Percentiles rank a stretch among this genome's conserved stretches.
Conservation (phyloP, 2,329 filamentous ascomycete genomes). For the Chaetomiaceae sp. region DNA sequence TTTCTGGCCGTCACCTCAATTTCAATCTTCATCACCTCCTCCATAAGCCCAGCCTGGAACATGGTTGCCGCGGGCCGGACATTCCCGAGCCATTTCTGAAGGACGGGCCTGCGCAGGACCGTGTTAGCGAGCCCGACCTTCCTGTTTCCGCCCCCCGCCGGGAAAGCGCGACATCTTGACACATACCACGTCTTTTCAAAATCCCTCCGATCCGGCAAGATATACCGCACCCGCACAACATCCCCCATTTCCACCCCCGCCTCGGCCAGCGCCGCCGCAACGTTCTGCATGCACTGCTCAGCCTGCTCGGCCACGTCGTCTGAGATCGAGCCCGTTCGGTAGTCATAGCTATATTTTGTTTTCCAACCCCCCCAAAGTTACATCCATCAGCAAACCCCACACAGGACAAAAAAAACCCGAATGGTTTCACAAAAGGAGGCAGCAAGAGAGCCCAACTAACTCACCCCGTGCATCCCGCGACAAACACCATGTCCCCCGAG, state of each 20-base stretch:
- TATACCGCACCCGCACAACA: constrained; percentile 50
- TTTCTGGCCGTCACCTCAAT: constrained; percentile 34
- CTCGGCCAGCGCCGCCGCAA: constrained; percentile 41
- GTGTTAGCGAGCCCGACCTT: too few species aligned
- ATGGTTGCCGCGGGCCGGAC: constrained; percentile 52
- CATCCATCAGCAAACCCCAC: too few species aligned
- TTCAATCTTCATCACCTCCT: constrained; percentile 43
- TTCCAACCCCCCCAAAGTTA: too few species aligned
- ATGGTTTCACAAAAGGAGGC: neutral
- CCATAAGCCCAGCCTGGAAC: constrained; percentile 48
- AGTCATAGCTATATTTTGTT: constrained; percentile 42
- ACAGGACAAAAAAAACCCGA: too few species aligned
- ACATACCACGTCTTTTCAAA: constrained; percentile 42
- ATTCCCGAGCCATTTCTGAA: constrained; percentile 46
- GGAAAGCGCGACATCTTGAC: too few species aligned
- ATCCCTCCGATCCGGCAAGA: constrained; percentile 44
- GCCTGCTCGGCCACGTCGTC: constrained; percentile 44
- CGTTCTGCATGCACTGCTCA: constrained; percentile 47
- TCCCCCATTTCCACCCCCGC: constrained; percentile 43
- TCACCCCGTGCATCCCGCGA: constrained; percentile 53
- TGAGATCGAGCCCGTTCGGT: constrained; percentile 44
- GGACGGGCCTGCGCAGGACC: constrained; percentile 37
- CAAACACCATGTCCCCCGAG: constrained; percentile 47
- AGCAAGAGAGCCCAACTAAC: constrained; percentile 28
- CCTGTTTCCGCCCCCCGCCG: neutral